phyloP scores from a whole-genome alignment of 2,329 filamentous ascomycete genomes.

The Sporothrix mexicana region DNA sequence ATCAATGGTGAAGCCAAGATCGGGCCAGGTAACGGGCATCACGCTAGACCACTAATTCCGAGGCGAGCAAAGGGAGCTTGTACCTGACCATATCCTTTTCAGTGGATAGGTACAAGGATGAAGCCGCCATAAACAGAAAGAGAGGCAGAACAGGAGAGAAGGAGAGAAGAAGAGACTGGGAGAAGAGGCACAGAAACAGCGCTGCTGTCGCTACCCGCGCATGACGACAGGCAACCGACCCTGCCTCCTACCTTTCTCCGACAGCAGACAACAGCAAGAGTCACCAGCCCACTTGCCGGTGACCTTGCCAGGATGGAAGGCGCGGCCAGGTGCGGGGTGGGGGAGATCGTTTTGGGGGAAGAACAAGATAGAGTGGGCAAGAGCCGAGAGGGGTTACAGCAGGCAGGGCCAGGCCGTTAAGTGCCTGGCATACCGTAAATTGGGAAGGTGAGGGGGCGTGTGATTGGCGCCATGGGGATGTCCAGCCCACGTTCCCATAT shows the following conservation, averaged over 20 bases:
- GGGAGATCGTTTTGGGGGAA: neutral
- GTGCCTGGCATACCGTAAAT: constrained; percentile 16
- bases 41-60: constrained; percentile 9
- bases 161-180: neutral
- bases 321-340: constrained; percentile 24
- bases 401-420: neutral
- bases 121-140: neutral
- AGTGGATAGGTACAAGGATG: neutral
- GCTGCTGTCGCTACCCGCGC: constrained; percentile 18
- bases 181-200: neutral
- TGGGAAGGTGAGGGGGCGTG: constrained; percentile 24
- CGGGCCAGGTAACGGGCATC: neutral
- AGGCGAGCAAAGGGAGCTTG: neutral
- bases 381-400: neutral
- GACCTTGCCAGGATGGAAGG: constrained; percentile 9
- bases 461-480: constrained; percentile 12
- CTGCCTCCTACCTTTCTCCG: neutral
- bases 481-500: no score
- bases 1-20: neutral
- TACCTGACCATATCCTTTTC: constrained; percentile 8
- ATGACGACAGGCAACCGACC: constrained; percentile 21
- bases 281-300: constrained; percentile 27
- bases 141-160: neutral
- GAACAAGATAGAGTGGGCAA: neutral
- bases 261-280: constrained; percentile 22